These are phyloP conservation scores for Zasmidium citrigriseum DNA, from an alignment of 2,329 filamentous ascomycete species.

Conservation along the genomic window DNA sequence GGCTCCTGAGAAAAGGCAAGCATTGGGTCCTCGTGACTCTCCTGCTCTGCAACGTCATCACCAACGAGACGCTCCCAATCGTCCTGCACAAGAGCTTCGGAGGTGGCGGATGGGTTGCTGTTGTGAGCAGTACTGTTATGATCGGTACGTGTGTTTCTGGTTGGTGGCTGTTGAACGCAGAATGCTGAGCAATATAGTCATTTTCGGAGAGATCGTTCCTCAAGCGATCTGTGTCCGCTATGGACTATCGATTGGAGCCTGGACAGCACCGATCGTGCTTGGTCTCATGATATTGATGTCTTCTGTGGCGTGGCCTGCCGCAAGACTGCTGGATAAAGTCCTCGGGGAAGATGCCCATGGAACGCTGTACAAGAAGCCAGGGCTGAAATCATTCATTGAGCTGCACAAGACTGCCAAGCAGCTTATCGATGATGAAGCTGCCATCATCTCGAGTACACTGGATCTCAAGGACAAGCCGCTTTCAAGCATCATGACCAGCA, in stretches of 20 bases:
- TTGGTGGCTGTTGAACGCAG: background rate
- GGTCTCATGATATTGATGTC: conserved; percentile 88
- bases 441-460: conserved; percentile 94
- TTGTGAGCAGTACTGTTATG: conserved; percentile 86
- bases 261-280: conserved; percentile 86
- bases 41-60: conserved; percentile 92
- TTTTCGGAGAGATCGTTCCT: conserved; percentile 95
- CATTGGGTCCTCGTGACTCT: conserved; percentile 98
- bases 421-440: conserved; percentile 95
- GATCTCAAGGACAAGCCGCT: conserved; percentile 96
- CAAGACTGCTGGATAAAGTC: conserved; percentile 89
- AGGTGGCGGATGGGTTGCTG: conserved; percentile 82
- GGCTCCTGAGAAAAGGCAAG: conserved; percentile 82
- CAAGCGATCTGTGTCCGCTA: conserved; percentile 97
- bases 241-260: conserved; percentile 90
- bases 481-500: conserved; percentile 95
- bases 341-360: conserved; percentile 87
- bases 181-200: conserved; percentile 60
- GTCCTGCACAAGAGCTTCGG: conserved; percentile 94
- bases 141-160: conserved; percentile 66
- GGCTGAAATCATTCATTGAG: conserved; percentile 92
- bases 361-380: conserved; percentile 96
- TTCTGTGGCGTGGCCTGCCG: conserved; percentile 89
- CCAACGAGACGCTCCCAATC: conserved; percentile 94
- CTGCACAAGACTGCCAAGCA: conserved; percentile 89